Evolutionary conservation across 108 stramenopile species (phyloP), one percentile per base, ranked within the genome.

Genomic region (Nannochloropsis granulata): DNA sequence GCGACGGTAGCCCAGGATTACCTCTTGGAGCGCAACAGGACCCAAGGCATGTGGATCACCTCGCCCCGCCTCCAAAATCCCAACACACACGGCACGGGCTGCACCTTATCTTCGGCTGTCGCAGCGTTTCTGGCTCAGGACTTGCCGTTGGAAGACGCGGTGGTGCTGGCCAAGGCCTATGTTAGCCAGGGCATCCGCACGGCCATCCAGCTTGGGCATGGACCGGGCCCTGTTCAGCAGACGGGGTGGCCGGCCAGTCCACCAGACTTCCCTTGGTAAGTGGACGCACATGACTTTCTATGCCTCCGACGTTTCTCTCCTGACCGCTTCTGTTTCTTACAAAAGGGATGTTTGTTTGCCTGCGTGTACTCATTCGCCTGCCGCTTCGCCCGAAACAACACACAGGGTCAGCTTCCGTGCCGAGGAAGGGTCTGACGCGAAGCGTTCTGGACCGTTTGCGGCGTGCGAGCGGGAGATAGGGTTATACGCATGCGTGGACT

Each of bases 31-130:
- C 16, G 56, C 9, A 11, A 71, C 56, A 9, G 43, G 10, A 71
- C 13, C 79, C 8, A 12, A 25, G 45, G 71, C 79, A 24, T 79
- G 26, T 89, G 82, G 85, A 85, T 89, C 44, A 79, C 82, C 23
- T 79, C 88, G 8, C 84, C 84, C 24, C 78, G 88, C 11, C 25
- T 78, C 21, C 46, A 81, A 79, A 26, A 42, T 45, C 24, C 24
- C 19, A 44, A 85, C 83, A 84, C 87, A 26, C 83, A 89, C 84
- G 93, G 94, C 80, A 91, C 95, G 3, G 87, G 89, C n/a, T 97
- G 96, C 86, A 96, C 95, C 23, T 90, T 97, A 14, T 94, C 93
- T 12, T 93, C 95, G 13, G 92, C 95, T 10, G 93, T 95, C 87
- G 94, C 95, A 19, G 90, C 95, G 16, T 94, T 94, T 26, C 90